Evolutionary conservation across 208 protist species (phyloP).

Genomic region (Acanthamoeba castellanii): DNA sequence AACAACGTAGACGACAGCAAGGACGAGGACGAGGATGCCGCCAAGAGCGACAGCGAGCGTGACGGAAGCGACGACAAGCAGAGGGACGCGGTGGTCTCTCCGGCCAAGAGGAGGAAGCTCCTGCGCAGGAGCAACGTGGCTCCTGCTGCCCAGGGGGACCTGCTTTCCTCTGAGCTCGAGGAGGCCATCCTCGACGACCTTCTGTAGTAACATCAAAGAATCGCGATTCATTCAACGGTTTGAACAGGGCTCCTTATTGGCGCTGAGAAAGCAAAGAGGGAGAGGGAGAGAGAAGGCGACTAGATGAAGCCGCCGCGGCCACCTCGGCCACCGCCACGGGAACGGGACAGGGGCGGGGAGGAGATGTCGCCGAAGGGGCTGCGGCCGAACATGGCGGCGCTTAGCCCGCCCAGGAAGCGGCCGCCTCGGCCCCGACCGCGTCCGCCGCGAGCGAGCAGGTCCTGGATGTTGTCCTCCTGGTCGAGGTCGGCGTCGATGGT

Average conservation of each 20-base stretch:
- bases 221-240: not conserved
- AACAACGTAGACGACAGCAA: not conserved
- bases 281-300: no score
- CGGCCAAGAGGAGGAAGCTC: constrained; percentile 19
- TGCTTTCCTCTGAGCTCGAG: not conserved
- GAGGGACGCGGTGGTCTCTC: not conserved
- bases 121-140: not conserved
- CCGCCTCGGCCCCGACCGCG: not conserved
- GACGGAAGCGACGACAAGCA: not conserved
- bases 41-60: not conserved
- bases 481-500: constrained; percentile 69
- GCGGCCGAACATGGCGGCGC: constrained; percentile 13
- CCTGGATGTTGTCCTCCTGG: constrained; percentile 45
- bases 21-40: not conserved
- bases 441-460: not conserved
- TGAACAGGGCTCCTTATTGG: no score
- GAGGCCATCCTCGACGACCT: not conserved
- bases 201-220: not conserved
- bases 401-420: not conserved
- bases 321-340: not conserved
- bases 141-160: not conserved
- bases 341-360: not conserved
- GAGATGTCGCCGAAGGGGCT: not conserved
- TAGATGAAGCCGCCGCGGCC: not conserved
- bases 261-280: no score